A percentile compares a stretch with the other conserved stretches of the same genome.
Conservation (phyloP, 148 eudicot genomes). For the Tetragonia tetragonoides region DNA sequence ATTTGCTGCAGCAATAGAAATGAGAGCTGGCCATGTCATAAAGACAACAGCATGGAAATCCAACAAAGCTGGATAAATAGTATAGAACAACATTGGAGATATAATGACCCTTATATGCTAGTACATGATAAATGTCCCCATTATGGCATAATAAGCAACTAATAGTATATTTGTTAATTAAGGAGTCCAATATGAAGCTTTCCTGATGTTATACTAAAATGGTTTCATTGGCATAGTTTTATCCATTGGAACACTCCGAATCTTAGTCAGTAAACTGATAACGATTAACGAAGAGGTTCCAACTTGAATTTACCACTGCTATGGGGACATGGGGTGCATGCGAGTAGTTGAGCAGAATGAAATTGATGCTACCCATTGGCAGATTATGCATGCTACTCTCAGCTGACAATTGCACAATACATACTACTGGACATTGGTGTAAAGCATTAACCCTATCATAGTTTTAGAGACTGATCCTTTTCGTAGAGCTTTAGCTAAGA, state of each 20-base stretch:
- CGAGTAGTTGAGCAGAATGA: background rate
- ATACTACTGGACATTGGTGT: background rate
- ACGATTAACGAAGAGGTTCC: background rate
- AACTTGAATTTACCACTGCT: background rate
- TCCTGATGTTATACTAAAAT: background rate
- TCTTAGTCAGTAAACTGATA: background rate
- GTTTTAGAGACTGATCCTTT: background rate
- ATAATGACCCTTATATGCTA: background rate
- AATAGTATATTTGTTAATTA: background rate
- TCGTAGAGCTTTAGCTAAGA: background rate
- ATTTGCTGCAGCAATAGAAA: background rate
- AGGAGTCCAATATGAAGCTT: background rate
- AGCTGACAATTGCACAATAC: background rate
- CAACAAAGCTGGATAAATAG: background rate
- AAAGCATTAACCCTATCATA: background rate
- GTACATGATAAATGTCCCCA: background rate
- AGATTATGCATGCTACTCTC: background rate
- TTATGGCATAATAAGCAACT: background rate
- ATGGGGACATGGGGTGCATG: background rate
- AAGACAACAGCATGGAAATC: background rate
- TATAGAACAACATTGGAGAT: background rate
- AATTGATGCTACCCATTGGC: background rate
- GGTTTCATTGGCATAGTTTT: background rate
- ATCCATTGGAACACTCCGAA: background rate
- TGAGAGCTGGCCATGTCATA: conserved; percentile 1